A percentile compares a stretch with the other conserved stretches of the same genome.
These are phyloP conservation scores for Ottelia alismoides DNA, from an alignment of 106 monocot species.

Conservation along the genomic window DNA sequence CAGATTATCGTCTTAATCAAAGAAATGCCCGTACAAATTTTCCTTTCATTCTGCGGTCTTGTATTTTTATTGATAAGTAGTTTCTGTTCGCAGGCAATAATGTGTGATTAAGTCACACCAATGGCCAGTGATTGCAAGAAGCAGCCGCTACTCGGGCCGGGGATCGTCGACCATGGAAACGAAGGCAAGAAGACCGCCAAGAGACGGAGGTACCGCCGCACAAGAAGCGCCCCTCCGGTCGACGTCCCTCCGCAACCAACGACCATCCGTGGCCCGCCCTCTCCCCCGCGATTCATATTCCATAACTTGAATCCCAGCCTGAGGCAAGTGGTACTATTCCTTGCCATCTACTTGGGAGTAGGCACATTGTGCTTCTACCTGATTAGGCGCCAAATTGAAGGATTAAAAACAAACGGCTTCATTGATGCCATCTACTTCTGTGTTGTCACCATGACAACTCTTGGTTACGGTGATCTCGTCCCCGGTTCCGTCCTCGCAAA, in stretches of 20 bases:
- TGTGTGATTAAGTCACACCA: too few relatives aligned
- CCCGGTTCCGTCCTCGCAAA: constrained; percentile 45
- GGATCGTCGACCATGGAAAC: constrained; percentile 4
- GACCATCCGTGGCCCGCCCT: too few relatives aligned
- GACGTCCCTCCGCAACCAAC: constrained; percentile 8
- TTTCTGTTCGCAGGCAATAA: too few relatives aligned
- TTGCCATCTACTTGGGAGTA: constrained; percentile 39
- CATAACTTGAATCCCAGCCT: constrained; percentile 27
- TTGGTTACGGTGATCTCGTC: constrained; percentile 85
- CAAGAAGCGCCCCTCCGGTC: constrained; percentile 28
- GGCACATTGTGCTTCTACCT: constrained; percentile 44
- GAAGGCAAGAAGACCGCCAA: constrained; percentile 5
- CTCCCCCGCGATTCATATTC: constrained; percentile 14
- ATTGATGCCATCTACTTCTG: constrained; percentile 83
- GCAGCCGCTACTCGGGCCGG: constrained; percentile 19
- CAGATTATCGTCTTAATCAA: too few relatives aligned
- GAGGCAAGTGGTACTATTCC: constrained; percentile 19
- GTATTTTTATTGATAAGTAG: too few relatives aligned
- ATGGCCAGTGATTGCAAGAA: constrained; percentile 20
- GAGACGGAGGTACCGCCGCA: constrained; percentile 32
- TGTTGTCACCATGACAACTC: constrained; percentile 91
- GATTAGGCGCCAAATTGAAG: constrained; percentile 41
- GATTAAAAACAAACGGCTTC: constrained; percentile 37
- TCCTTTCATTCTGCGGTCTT: too few relatives aligned
- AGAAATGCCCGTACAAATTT: too few relatives aligned